Base-by-base conservation (phyloP, 495 filamentous ascomycete genomes). In the Pyrenula aspistea region DNA sequence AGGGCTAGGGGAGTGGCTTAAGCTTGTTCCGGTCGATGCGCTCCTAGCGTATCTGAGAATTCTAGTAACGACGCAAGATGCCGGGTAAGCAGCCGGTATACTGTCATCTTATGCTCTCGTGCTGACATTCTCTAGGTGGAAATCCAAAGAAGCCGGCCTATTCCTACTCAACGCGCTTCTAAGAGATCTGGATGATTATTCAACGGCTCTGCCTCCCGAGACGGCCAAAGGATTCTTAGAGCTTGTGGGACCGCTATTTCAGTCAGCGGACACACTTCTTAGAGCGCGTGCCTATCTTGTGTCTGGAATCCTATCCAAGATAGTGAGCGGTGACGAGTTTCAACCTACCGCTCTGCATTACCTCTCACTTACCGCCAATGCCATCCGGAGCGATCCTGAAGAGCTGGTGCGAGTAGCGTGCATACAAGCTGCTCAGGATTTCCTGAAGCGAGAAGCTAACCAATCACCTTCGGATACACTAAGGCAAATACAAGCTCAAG, bases 401-500 rank as follows among this genome's bases (percentile, higher is more conserved):
- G 91, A 95, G 64, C 77, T 98, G 25, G 91, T 97, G 24, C 87
- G 91, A 67, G 94, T 95, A 23, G 83, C 93, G 12, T 91, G 88
- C 65, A 87, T 97, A 57, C 92, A 91, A 58, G 85, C 89, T 1
- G 68, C 96, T 48, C 91, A 96, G 67, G 86, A 88, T 64, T 87
- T 92, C 54, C 74, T 95, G 23, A 42, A 42, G 15, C 31, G 31
- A 42, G 79, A 76, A 42, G 75, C 83, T 4, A 62, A 83, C 51
- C 31, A 42, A 15, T 8, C 31, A 42, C 74, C 80, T 11, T 62
- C 71, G 4, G 68, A 70, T 22, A 71, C 81, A 23, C 77, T 78
- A 1, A 69, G 73, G 48, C 76, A 80, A 31, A 75, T 88, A 54
- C 93, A 98, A 67, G 61, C 76, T 0, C 73, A 83, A 10, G 87